Evolutionary conservation across 2,329 filamentous ascomycete species (phyloP), one percentile per base, ranked within the genome.

Genomic region (Alternaria angustiovoidea): DNA sequence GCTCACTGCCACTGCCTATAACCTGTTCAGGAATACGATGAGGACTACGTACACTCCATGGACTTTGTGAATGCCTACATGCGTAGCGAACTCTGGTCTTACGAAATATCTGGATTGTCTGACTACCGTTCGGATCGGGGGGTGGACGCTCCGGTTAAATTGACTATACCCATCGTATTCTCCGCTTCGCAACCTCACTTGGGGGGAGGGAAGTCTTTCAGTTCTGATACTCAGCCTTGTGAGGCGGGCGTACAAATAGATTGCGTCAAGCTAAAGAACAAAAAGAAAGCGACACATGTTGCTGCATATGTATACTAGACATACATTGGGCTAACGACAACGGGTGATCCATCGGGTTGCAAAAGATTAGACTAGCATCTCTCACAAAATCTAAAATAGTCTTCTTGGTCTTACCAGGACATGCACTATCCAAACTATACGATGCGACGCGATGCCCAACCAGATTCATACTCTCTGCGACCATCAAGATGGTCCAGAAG

Each of bases 401-500:
- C 30, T 4, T 41, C 9, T 20, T 22, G 11, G 20, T 6, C 8
- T 6, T 6, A 5, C 9, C 18, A 22, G 9, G 7, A 1, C 7
- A 20, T 7, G 6, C 1, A 41, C 3, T 42, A 42, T 42, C 39
- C 39, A 42, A 24, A 7, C 6, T 42, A 42, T 14, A 6, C 39
- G 20, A 24, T 42, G 39, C 20, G 8, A 18, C 41, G 28, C 26
- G 43, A 48, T 36, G 7, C 30, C 34, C 6, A 38, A 11, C 32
- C 32, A 49, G 8, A 18, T 18, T 44, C 22, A 2, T 44, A 44
- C 18, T 24, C 26, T 53, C 30, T 44, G 18, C 32, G 11, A 36
- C 32, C 24, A 28, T 57, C 36, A 60, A 12, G 57, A 60, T 39
- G 89, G 86, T 0, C 90, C 90, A 2, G 84, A 70, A 68, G 82